Base-by-base conservation (phyloP, 352 stramenopile species). In the Pythium inflatum region DNA sequence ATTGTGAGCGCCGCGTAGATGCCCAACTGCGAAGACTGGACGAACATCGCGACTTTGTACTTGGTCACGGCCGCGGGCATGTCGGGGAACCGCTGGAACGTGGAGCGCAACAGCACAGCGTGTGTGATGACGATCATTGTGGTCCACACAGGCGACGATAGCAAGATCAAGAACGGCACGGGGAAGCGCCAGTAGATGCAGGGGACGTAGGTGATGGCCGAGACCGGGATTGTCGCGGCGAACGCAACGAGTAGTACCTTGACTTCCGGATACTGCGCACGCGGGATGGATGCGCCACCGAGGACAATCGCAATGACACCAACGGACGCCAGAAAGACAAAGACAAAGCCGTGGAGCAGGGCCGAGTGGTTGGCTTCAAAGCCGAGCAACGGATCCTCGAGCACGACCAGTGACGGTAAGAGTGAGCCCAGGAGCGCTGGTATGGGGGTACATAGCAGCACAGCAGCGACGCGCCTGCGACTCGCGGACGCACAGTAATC, bases 1-100 rank as follows among this genome's bases (percentile, higher is more conserved):
- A 71, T 31, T 0, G 62, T 71, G 40, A 75, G 27, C 0, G 0
- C 56, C 1, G 62, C 22, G 50, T 75, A 75, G 5, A 71, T 34
- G 1, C 13, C 50, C 40, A 68, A 41, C 34, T 71, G 69, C 2
- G 33, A 5, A 2, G 11, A 11, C 50, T 75, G 69, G 9, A 75
- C 5, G 1, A 28, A 12, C 3, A 62, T 5, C 14, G 69, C 24
- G 27, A 28, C n/a, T 24, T 14, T 13, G 36, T 71, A 75, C 1
- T 13, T 27, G 4, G 16, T 30, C 6, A 75, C 13, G 9, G 36
- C 20, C 7, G 8, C 3, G 2, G 20, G 16, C 5, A 68, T 38
- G 2, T 49, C 5, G 4, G 46, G 57, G 3, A 38, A 49, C 16
- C 33, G 24, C 38, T 43, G 22, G 24, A 67, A 54, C 12, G 49